Conservation (phyloP, 176 grass and related monocot genomes). For the Oryza glaberrima region DNA sequence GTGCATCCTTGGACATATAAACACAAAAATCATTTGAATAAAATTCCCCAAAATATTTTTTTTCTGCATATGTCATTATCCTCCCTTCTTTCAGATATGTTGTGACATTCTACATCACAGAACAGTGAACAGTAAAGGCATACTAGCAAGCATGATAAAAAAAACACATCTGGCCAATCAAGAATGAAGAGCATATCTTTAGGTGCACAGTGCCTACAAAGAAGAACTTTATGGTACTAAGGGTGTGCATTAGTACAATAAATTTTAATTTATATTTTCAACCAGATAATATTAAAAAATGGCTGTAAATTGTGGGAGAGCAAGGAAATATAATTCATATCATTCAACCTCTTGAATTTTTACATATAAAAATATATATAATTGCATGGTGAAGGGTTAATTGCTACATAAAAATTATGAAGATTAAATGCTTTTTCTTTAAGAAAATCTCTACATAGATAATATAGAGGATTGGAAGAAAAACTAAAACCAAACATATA, state of each 20-base stretch:
- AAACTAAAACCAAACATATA: background rate
- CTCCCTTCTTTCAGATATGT: background rate
- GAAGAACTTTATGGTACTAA: background rate
- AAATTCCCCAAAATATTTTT: background rate
- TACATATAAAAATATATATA: background rate
- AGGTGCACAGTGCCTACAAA: background rate
- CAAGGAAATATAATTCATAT: constrained; percentile 3
- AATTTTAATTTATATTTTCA: background rate
- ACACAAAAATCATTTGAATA: background rate
- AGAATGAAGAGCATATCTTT: background rate
- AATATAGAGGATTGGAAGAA: constrained; percentile 8
- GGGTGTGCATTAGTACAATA: background rate
- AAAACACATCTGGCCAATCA: background rate
- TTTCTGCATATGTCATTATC: background rate
- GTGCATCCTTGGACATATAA: background rate
- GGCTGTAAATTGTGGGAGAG: background rate
- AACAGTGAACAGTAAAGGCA: constrained; percentile 3
- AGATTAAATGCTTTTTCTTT: background rate
- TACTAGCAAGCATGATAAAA: background rate
- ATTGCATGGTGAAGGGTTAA: background rate
- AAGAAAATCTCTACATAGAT: background rate
- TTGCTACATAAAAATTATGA: background rate
- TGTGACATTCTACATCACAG: background rate
- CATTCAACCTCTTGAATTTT: background rate
- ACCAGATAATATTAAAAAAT: background rate